These are phyloP conservation scores for Aspergillus transmontanensis DNA, from an alignment of 2,329 filamentous ascomycete species.

Conservation along the genomic window DNA sequence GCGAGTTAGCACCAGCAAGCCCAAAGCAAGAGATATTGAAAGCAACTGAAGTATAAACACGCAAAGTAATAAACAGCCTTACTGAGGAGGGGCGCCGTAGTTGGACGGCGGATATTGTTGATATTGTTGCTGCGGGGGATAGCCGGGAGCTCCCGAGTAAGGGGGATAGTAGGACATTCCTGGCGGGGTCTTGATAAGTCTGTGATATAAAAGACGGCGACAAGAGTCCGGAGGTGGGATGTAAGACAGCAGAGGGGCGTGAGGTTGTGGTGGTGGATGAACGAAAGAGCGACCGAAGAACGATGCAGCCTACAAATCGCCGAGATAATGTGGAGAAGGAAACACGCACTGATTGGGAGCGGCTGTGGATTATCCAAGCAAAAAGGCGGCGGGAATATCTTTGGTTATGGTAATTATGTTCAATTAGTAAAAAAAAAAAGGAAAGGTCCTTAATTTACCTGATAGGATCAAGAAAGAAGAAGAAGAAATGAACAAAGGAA, in stretches of 20 bases:
- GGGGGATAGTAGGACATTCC: conserved; percentile 67
- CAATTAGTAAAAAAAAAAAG: not conserved
- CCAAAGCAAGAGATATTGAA: not conserved
- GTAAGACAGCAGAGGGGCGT: conserved; percentile 4
- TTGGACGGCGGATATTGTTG: conserved; percentile 31
- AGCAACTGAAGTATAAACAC: not conserved
- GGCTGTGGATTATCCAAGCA: conserved; percentile 3
- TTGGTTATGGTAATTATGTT: not conserved
- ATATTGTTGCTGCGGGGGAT: conserved; percentile 51
- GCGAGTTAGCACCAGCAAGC: not conserved
- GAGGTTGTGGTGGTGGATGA: not conserved
- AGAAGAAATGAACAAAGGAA: not conserved
- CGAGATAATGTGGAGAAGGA: conserved; percentile 19
- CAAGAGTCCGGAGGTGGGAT: conserved; percentile 8
- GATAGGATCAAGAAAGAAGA: not conserved
- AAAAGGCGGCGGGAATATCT: not conserved
- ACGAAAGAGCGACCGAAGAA: conserved; percentile 18
- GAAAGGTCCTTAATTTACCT: not conserved
- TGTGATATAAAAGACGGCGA: conserved; percentile 8
- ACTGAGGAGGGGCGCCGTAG: conserved; percentile 45
- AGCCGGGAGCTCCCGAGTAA: conserved; percentile 59
- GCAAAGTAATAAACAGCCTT: conserved; percentile 20
- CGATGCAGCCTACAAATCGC: conserved; percentile 21
- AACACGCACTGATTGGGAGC: conserved; percentile 1
- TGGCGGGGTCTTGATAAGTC: conserved; percentile 14